Conservation (phyloP, 495 filamentous ascomycete species). For the Cetradonia linearis region DNA sequence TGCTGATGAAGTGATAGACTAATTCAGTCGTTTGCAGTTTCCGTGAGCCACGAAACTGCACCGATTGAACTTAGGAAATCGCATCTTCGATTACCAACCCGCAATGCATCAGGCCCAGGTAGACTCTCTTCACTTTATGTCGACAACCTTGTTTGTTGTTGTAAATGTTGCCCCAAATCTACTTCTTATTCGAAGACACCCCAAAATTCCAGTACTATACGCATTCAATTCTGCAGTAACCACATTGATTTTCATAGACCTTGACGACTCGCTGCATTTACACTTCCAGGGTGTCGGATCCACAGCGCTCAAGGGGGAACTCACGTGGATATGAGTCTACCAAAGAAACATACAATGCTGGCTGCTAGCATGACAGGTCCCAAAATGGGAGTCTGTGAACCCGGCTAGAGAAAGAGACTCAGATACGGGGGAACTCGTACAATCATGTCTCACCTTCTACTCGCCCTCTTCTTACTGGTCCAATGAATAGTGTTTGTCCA, state of each 20-base stretch:
- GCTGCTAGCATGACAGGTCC: not conserved
- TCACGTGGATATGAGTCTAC: not conserved
- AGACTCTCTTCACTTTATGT: not conserved
- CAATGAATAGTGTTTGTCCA: slow-evolving; percentile 14
- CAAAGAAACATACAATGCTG: not conserved
- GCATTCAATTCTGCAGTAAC: not conserved
- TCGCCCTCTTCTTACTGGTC: slow-evolving; percentile 26
- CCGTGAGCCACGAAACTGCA: not conserved
- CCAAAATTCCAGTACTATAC: not conserved
- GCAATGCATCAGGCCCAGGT: not conserved
- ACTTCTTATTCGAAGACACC: not conserved
- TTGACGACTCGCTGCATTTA: not conserved
- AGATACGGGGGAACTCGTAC: slow-evolving; percentile 59
- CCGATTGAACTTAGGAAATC: not conserved
- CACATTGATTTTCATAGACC: too few species aligned
- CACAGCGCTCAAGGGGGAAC: too few species aligned
- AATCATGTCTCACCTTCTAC: slow-evolving; percentile 59
- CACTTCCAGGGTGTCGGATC: not conserved
- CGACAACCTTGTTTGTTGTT: not conserved
- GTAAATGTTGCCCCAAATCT: not conserved
- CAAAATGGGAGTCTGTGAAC: too few species aligned
- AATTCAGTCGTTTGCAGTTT: not conserved
- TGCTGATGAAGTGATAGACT: not conserved
- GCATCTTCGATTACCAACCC: not conserved
- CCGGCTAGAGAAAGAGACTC: not conserved